Evolutionary conservation across 495 filamentous ascomycete genomes (phyloP).

Genomic region (Halenospora varia): DNA sequence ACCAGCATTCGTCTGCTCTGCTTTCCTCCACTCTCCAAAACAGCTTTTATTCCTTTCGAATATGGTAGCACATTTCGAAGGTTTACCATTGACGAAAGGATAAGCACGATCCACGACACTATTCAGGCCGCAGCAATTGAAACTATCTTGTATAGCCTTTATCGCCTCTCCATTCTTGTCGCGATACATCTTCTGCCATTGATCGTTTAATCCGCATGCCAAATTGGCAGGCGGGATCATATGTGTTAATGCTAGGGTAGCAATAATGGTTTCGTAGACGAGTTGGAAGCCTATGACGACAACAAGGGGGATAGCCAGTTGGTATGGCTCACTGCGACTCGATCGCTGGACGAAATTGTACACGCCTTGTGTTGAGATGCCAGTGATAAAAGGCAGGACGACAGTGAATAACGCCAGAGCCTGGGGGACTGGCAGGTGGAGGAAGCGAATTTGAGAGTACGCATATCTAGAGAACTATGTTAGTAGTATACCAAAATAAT

Average conservation of each 20-base stretch:
- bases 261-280: constrained; percentile 47
- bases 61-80: constrained; percentile 15
- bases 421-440: constrained; percentile 48
- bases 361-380: constrained; percentile 33
- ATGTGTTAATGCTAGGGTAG: constrained; percentile 24
- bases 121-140: constrained; percentile 62
- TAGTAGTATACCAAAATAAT: not conserved
- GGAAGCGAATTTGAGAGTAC: constrained; percentile 38
- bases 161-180: constrained; percentile 47
- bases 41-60: constrained; percentile 24
- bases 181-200: constrained; percentile 49
- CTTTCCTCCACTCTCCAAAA: constrained; percentile 26
- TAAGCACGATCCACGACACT: constrained; percentile 51
- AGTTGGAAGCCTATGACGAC: constrained; percentile 53
- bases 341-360: constrained; percentile 17
- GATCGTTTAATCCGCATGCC: constrained; percentile 45
- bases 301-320: constrained; percentile 32
- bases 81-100: constrained; percentile 40
- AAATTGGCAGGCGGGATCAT: constrained; percentile 25
- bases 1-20: constrained; percentile 27
- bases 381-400: constrained; percentile 47
- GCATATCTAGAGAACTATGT: constrained; percentile 35
- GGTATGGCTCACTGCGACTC: constrained; percentile 24
- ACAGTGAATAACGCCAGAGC: constrained; percentile 43
- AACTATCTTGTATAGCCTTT: constrained; percentile 55